Percentiles rank a stretch among this genome's conserved stretches.
These are phyloP conservation scores for Aspergillus panamensis DNA, from an alignment of 495 filamentous ascomycete species.

Conservation along the genomic window DNA sequence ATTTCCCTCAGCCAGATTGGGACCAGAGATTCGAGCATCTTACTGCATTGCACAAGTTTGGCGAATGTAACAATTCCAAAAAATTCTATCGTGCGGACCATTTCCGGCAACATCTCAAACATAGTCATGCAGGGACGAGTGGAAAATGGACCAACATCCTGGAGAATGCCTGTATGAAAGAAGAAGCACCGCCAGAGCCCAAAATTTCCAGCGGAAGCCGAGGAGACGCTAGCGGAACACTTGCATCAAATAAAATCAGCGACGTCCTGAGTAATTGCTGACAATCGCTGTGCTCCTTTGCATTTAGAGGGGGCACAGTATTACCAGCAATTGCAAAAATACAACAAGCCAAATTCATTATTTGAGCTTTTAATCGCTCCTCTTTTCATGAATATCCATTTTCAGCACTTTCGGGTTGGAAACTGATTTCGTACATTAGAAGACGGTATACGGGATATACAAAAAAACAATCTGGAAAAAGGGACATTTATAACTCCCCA, in stretches of 20 bases:
- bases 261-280: slow-evolving; percentile 34
- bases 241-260: slow-evolving; percentile 37
- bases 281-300: slow-evolving; percentile 16
- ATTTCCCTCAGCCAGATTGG: slow-evolving; percentile 72
- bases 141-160: slow-evolving; percentile 99
- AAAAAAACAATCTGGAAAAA: slow-evolving; percentile 1
- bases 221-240: slow-evolving; percentile 17
- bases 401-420: neutral
- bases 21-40: slow-evolving; percentile 79
- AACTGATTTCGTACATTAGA: neutral
- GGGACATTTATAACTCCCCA: neutral
- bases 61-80: slow-evolving; percentile 97
- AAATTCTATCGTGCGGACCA: slow-evolving; percentile 98
- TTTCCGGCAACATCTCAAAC: slow-evolving; percentile 97
- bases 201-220: slow-evolving; percentile 21
- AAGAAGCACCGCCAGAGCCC: slow-evolving; percentile 59
- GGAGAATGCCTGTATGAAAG: slow-evolving; percentile 95
- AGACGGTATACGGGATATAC: neutral
- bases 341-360: neutral
- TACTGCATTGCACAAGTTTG: slow-evolving; percentile 88
- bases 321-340: neutral
- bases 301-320: neutral
- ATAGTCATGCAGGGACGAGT: slow-evolving; percentile 93
- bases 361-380: neutral
- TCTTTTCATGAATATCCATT: neutral